Conservation (phyloP, 768 basidiomycete species). For the Tylopilus rubrobrunneus region DNA sequence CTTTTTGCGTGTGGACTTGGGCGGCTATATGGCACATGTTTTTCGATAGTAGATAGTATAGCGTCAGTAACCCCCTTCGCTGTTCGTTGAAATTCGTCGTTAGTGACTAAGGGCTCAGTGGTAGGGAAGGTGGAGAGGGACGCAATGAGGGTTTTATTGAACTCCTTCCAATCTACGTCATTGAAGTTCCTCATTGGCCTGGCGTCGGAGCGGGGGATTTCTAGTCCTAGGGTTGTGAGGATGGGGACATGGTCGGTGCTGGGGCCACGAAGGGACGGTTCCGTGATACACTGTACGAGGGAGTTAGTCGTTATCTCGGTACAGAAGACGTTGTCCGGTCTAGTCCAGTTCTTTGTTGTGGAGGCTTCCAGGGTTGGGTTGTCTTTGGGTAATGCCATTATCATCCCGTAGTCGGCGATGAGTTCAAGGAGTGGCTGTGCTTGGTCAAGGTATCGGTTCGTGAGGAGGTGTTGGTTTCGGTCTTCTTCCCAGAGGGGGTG, state of each 20-base stretch:
- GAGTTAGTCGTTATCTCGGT: not conserved
- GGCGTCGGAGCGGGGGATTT: fast-evolving
- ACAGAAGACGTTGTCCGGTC: slow-evolving; percentile 13
- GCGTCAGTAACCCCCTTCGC: not conserved
- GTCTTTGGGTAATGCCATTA: slow-evolving; percentile 32
- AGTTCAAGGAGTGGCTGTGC: not conserved
- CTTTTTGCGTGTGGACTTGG: not conserved
- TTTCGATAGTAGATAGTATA: not conserved
- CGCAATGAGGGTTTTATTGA: not conserved
- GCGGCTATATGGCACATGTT: not conserved
- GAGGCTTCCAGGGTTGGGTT: slow-evolving; percentile 33
- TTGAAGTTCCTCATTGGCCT: not conserved
- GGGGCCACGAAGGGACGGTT: fast-evolving
- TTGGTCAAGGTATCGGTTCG: not conserved
- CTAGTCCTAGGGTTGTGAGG: not conserved
- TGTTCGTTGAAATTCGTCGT: not conserved
- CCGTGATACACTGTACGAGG: not conserved
- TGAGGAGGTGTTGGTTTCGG: slow-evolving; percentile 22
- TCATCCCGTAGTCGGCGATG: slow-evolving; percentile 21
- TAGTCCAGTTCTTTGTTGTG: slow-evolving; percentile 26
- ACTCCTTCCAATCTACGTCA: not conserved
- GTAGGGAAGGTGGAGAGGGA: not conserved
- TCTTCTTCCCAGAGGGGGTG: slow-evolving; percentile 31
- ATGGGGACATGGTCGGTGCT: slow-evolving; percentile 16
- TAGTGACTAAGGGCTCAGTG: not conserved